A percentile compares a stretch with the other conserved stretches of the same genome.
These are phyloP conservation scores for Candida khao-thaluensis DNA, from an alignment of 805 yeast species.

Conservation along the genomic window DNA sequence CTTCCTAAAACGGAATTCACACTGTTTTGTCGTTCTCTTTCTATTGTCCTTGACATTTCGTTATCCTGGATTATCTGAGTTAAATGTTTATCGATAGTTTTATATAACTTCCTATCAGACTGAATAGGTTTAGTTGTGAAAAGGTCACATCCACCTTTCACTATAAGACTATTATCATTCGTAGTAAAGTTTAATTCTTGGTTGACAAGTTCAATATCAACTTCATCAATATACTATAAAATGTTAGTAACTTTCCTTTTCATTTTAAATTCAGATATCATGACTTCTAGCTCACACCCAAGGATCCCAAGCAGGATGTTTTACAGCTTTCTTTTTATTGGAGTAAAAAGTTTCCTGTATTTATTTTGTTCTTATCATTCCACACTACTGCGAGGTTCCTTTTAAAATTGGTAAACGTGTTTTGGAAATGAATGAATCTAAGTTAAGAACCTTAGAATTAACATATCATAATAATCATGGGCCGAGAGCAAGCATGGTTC, in stretches of 20 bases:
- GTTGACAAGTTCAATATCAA: slow-evolving; percentile 87
- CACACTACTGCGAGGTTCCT: no score
- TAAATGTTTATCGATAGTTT: slow-evolving; percentile 80
- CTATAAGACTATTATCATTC: slow-evolving; percentile 43
- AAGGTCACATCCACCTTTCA: slow-evolving; percentile 87
- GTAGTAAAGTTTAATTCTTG: slow-evolving; percentile 72
- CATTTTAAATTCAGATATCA: no score
- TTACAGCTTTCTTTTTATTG: no score
- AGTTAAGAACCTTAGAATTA: no score
- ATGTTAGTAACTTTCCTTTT: slow-evolving; percentile 3
- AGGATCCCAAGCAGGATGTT: no score
- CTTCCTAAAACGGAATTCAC: slow-evolving; percentile 36
- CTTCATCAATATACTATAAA: slow-evolving; percentile 80
- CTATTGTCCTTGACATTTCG: slow-evolving; percentile 38
- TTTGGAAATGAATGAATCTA: no score
- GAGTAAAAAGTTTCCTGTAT: no score
- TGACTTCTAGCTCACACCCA: no score
- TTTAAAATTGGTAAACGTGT: no score
- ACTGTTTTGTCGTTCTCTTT: slow-evolving; percentile 38
- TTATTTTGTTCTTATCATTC: no score
- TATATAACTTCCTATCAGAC: slow-evolving; percentile 83
- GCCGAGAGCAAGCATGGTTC: no score
- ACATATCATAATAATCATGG: no score
- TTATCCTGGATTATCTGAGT: slow-evolving; percentile 51
- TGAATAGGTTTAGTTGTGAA: slow-evolving; percentile 94